Base-by-base conservation (phyloP, 1,284 basidiomycete genomes). In the Wallemia hederae region DNA sequence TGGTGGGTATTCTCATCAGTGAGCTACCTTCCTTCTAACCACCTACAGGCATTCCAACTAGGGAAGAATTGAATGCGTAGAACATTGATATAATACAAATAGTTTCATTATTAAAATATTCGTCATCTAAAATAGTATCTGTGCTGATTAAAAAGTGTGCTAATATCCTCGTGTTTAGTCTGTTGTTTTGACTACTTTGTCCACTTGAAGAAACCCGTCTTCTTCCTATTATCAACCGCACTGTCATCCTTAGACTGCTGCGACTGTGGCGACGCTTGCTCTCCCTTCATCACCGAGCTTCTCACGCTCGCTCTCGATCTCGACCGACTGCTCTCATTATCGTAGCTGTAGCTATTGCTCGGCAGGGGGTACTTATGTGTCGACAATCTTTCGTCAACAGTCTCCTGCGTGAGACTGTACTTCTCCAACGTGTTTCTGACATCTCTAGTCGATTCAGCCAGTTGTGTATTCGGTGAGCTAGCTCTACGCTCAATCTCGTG, bases 1-100 rank as follows among this genome's bases (percentile, higher is more conserved):
- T 64, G 89, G 89, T 91, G 67, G 66, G 85, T 79, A 1, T 31
- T 61, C 27, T 55, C 58, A 24, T 34, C 24, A 39, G 33, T 59
- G 9, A 59, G n/a, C 19, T 59, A 28, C 34, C 14, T 25, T 14
- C 26, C 22, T 2, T n/a, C 31, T 29, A 28, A 28, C 3, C 22
- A 49, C 39, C 22, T 17, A 14, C 39, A 49, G 39, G 39, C 39
- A 49, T 49, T 49, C 39, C 39, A 49, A 49, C 39, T 49, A 49
- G n/a, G 22, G 39, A 49, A 49, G 39, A 49, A 49, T 49, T 49
- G 22, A 49, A 49, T 49, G 39, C 39, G 39, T 49, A 49, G 39
- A 49, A 49, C 39, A 49, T 17, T 31, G 22, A 17, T 49, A 49
- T 49, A 49, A 49, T 49, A 49, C 39, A 49, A 49, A 49, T 49